A percentile compares a stretch with the other conserved stretches of the same genome.
These are phyloP conservation scores for Sutorius eximius DNA, from an alignment of 1,284 basidiomycete genomes.

Conservation along the genomic window DNA sequence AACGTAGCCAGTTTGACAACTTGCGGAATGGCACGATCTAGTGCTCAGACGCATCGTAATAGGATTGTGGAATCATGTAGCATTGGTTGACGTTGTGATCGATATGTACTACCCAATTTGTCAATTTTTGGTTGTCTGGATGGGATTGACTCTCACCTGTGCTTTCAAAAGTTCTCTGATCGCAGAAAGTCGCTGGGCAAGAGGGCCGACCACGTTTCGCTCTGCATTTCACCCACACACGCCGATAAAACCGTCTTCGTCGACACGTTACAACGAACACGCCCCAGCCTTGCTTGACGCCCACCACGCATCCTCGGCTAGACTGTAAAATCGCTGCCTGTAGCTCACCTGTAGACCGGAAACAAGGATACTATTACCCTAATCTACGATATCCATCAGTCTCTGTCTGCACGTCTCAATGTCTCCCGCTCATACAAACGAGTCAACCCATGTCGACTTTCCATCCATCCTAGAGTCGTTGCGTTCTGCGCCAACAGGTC, in stretches of 20 bases:
- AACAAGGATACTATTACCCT: constrained; percentile 16
- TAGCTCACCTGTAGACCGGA: constrained; percentile 23
- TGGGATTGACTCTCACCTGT: neutral
- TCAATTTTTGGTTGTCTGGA: neutral
- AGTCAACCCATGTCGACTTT: constrained; percentile 47
- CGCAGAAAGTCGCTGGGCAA: neutral
- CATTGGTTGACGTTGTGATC: constrained; percentile 2
- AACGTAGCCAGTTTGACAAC: constrained; percentile 74
- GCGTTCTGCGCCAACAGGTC: constrained; percentile 67
- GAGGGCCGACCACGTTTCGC: neutral
- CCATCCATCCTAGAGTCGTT: constrained; percentile 60
- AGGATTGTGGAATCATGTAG: constrained; percentile 1
- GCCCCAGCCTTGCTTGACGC: neutral
- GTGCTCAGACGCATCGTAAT: neutral
- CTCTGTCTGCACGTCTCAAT: constrained; percentile 34
- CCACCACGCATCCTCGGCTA: constrained; percentile 8
- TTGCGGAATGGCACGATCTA: constrained; percentile 56
- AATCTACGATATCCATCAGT: constrained; percentile 27
- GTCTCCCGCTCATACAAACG: constrained; percentile 56
- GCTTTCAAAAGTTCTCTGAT: neutral
- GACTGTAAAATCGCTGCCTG: constrained; percentile 11
- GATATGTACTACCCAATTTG: constrained; percentile 10
- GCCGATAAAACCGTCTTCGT: neutral
- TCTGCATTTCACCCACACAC: neutral
- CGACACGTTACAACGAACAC: constrained; percentile 11